Evolutionary conservation across 805 yeast genomes (phyloP).

Genomic region (Tetrapisispora namnaoensis): DNA sequence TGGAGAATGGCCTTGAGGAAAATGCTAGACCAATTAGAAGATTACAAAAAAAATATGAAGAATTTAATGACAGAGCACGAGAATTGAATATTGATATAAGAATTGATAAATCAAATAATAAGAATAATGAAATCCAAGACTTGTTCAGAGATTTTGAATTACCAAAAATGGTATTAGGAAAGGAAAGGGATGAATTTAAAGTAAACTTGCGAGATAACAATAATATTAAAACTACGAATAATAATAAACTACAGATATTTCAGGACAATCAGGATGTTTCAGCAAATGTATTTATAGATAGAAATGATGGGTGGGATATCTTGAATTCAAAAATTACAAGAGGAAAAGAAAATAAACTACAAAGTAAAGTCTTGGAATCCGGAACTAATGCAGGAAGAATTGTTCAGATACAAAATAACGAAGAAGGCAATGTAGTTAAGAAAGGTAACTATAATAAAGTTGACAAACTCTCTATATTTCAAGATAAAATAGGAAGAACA

Average conservation of each 20-base stretch:
- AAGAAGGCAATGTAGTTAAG: too few species aligned
- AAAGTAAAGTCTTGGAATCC: constrained; percentile 45
- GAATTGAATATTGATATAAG: constrained; percentile 7
- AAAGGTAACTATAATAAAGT: neutral
- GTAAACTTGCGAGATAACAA: constrained; percentile 13
- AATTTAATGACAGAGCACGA: constrained; percentile 9
- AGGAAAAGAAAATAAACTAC: constrained; percentile 53
- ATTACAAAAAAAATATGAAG: constrained; percentile 20
- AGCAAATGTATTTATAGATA: neutral
- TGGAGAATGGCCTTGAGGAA: constrained; percentile 31
- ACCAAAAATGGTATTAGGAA: constrained; percentile 10
- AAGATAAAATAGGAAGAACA: constrained; percentile 30
- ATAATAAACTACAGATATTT: constrained; percentile 2
- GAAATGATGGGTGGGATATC: constrained; percentile 34
- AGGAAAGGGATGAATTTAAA: constrained; percentile 3
- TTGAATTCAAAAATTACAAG: constrained; percentile 42
- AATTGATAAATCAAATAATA: neutral
- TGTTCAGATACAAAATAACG: constrained; percentile 29
- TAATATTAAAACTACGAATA: constrained; percentile 8
- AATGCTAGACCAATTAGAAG: constrained; percentile 58
- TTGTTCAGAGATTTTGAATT: constrained; percentile 4
- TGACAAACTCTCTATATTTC: constrained; percentile 31
- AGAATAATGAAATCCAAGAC: neutral
- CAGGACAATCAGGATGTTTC: neutral
- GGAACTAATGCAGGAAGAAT: constrained; percentile 41